These are phyloP conservation scores for Corymbia calophylla DNA, from an alignment of 441 rosid genomes.

Conservation along the genomic window DNA sequence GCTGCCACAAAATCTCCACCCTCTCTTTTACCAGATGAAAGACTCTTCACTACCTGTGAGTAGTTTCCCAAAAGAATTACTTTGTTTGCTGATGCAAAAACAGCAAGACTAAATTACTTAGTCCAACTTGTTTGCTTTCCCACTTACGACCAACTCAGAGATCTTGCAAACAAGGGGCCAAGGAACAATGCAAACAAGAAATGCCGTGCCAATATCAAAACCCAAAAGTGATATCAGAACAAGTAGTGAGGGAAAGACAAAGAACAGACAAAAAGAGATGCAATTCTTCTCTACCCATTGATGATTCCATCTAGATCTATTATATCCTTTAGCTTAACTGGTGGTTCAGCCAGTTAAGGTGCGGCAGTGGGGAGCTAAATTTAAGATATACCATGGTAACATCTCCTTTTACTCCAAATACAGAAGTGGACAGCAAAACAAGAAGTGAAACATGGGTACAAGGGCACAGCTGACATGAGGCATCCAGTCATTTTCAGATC, in stretches of 20 bases:
- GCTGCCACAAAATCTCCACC: conserved; percentile 82
- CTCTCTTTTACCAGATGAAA: conserved; percentile 96
- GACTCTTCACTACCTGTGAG: conserved; percentile 88
- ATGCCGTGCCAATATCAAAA: not conserved
- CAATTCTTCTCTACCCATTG: not conserved
- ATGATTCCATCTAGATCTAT: not conserved
- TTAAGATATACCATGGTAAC: not conserved
- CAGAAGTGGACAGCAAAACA: not conserved
- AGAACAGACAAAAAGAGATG: not conserved
- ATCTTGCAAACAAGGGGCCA: not conserved
- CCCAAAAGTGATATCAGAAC: not conserved
- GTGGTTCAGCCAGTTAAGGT: not conserved
- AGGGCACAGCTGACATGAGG: not conserved
- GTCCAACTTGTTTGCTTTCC: not conserved
- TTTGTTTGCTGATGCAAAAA: not conserved
- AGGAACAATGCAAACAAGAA: not conserved
- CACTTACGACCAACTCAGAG: not conserved
- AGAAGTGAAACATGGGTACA: not conserved
- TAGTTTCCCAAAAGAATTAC: not conserved
- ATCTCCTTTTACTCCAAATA: not conserved
- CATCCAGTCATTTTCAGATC: not conserved
- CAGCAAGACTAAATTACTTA: not conserved
- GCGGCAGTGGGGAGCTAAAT: not conserved
- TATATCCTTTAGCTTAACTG: not conserved
- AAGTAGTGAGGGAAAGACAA: not conserved